These are phyloP conservation scores for Apium graveolens DNA, from an alignment of 129 eudicot genomes.

Conservation along the genomic window DNA sequence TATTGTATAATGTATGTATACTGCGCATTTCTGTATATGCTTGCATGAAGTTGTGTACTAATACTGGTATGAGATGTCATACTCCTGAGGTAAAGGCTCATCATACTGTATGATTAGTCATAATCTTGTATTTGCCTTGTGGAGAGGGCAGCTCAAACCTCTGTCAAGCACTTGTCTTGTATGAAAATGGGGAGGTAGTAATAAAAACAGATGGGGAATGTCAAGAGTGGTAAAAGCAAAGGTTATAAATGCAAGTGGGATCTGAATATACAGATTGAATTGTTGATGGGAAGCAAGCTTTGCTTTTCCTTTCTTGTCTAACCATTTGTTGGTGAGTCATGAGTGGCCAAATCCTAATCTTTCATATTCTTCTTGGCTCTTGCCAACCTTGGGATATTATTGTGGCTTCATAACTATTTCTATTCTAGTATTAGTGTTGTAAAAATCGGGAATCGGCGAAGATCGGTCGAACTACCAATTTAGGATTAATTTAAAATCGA, in stretches of 20 bases:
- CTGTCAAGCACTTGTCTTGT: not conserved
- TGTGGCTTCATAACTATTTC: not conserved
- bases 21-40: not conserved
- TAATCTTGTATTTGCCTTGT: conserved; percentile 17
- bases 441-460: too few species aligned
- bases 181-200: conserved; percentile 1
- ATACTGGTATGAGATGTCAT: not conserved
- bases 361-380: conserved; percentile 9
- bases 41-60: not conserved
- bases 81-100: conserved; percentile 7
- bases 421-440: not conserved
- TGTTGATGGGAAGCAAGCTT: conserved; percentile 29
- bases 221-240: conserved; percentile 9
- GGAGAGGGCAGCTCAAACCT: not conserved
- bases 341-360: conserved; percentile 22
- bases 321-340: conserved; percentile 18
- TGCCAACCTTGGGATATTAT: conserved; percentile 7
- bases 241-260: conserved; percentile 33
- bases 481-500: too few species aligned
- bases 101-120: conserved; percentile 18
- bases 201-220: conserved; percentile 14
- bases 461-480: too few species aligned
- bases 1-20: not conserved
- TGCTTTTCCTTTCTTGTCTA: conserved; percentile 19
- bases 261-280: conserved; percentile 40